Evolutionary conservation across 345 rosid species (phyloP), one percentile per base, ranked within the genome.

Genomic region (Camelina neglecta): DNA sequence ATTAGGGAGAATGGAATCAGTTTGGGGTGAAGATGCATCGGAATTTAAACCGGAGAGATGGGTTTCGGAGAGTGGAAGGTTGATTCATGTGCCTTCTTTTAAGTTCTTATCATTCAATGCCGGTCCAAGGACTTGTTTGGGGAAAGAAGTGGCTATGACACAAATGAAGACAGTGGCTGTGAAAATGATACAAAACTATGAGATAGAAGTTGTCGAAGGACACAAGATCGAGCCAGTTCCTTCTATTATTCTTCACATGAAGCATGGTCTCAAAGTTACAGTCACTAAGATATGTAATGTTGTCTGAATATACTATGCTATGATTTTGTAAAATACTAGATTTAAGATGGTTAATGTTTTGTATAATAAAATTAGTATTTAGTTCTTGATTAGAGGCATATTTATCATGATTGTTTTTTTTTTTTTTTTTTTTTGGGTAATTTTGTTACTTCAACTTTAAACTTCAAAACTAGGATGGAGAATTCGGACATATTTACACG

Each of bases 81-180:
- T 20, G 36, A 75, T 56, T 4, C 76, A 75, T 23, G 83, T 47
- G 9, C 73, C 76, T 7, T 39, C 76, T 12, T 51, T 39, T 64
- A 79, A 79, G 75, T 81, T 81, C 67, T 63, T 65, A 2, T 80
- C 80, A 1, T 81, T 81, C 47, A 65, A 35, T 2, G 77, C 80
- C 0, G 80, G 83, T 33, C 80, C 82, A 21, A 66, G 84, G 60
- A 79, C 78, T 54, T 82, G 84, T 71, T 38, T 61, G 11, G 82
- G 84, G 1, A 81, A 71, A 31, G 74, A 79, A 3, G 57, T 81
- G 11, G 81, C 74, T 21, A 57, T 82, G 48, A 65, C 35, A 7
- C 54, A 77, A 29, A 77, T 80, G 81, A 83, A 83, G 49, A 47
- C 56, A 3, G 57, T 81, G 8, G 81, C 74, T 29, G 57, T 82